phyloP scores from a whole-genome alignment of 106 monocot species.

The Dioscorea zingiberensis region DNA sequence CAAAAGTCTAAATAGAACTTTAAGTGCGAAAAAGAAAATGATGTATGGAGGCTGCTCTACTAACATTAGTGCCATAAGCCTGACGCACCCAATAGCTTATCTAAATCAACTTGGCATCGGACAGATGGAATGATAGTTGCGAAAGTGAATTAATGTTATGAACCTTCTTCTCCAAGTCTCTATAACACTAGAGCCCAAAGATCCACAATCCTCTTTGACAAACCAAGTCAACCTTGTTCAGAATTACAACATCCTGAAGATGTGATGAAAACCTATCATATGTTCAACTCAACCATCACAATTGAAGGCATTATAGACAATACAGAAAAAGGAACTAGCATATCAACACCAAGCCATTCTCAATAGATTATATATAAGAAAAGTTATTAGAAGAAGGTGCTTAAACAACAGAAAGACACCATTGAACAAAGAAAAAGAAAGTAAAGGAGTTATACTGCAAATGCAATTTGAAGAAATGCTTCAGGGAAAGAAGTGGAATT shows the following conservation, averaged over 20 bases:
- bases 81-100: constrained; percentile 66
- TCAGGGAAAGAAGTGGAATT: constrained; percentile 78
- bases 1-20: background rate
- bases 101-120: constrained; percentile 78
- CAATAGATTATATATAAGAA: too few species aligned
- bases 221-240: constrained; percentile 89
- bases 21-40: background rate
- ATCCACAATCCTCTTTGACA: constrained; percentile 19
- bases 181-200: constrained; percentile 13
- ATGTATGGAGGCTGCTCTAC: constrained; percentile 9
- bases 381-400: too few species aligned
- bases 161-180: constrained; percentile 59
- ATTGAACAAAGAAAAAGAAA: background rate
- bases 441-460: constrained; percentile 50
- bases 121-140: constrained; percentile 55
- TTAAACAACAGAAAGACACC: background rate
- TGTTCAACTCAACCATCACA: background rate
- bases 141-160: constrained; percentile 70
- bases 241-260: constrained; percentile 85
- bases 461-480: constrained; percentile 94
- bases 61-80: constrained; percentile 76
- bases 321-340: too few species aligned
- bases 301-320: background rate
- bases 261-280: constrained; percentile 4
- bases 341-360: too few species aligned